These are phyloP conservation scores for Lolium perenne DNA, from an alignment of 176 grass and related monocot species.

Conservation along the genomic window DNA sequence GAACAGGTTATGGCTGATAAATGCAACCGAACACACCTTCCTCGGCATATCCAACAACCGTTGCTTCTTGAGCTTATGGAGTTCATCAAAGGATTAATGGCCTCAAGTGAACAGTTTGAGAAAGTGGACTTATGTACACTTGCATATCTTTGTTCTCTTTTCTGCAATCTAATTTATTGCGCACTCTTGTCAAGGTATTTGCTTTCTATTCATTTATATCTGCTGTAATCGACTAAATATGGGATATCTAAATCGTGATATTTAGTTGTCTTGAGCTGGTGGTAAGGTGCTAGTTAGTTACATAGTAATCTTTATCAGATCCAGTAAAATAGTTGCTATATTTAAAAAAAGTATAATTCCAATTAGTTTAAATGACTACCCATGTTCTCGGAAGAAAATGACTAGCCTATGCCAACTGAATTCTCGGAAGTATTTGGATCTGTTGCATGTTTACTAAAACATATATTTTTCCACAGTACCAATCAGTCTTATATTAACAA, in stretches of 20 bases:
- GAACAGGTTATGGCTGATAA: constrained; percentile 58
- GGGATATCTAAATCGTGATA: constrained; percentile 5
- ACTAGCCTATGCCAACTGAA: background rate
- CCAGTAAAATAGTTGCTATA: constrained; percentile 3
- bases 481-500: constrained; percentile 25
- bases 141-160: constrained; percentile 73
- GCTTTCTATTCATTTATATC: constrained; percentile 12
- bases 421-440: background rate
- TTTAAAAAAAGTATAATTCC: background rate
- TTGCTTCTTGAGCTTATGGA: constrained; percentile 80
- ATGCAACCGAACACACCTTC: constrained; percentile 62
- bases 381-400: background rate
- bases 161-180: constrained; percentile 76
- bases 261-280: constrained; percentile 23
- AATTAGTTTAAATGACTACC: background rate
- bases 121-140: constrained; percentile 61
- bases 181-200: constrained; percentile 73
- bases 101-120: constrained; percentile 53
- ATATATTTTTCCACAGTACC: background rate
- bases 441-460: background rate
- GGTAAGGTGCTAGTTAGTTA: constrained; percentile 4
- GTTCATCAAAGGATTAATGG: constrained; percentile 64
- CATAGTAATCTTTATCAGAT: background rate
- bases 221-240: constrained; percentile 2
- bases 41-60: constrained; percentile 71